Base-by-base conservation (phyloP, 2,329 filamentous ascomycete genomes). In the Arthroderma sp. region DNA sequence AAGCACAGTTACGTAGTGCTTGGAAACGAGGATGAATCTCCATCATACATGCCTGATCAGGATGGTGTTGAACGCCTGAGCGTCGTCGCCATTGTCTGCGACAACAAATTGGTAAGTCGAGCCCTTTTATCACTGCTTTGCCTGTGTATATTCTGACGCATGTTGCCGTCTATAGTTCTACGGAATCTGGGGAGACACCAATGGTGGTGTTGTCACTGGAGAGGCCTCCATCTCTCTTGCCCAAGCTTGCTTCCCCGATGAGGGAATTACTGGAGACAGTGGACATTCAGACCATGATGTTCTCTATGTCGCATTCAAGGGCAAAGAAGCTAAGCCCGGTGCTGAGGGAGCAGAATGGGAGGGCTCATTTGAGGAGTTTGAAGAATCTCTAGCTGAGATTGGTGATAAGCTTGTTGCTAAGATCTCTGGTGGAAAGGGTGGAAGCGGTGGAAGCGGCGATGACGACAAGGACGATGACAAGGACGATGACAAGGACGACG, bases 141-240 rank as follows among this genome's bases (percentile, higher is more conserved):
- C 10, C 40, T 36, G 29, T 44, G 10, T 29, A 9, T 11, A 22
- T 38, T 37, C 11, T 38, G 22, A 38, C 37, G 3, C 9, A 8
- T 22, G 22, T 9, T 3, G 37, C 8, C 9, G 8, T 22, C 29
- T 34, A 27, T 41, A 73, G 69, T 64, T 70, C 50, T 79, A 79
- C 53, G 75, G 74, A 7, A 61, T 79, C 41, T 80, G 74, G 75
- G 77, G 75, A 0, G 75, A 80, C 50, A 72, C 70, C 31, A 80
- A 80, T 49, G 77, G 75, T 37, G 72, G 68, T 40, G 69, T 72
- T 27, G 59, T 73, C 50, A 68, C 74, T 0, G 76, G 77, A 33
- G 77, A 80, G 51, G 68, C 73, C 0, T 72, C 73, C 28, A 70
- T 80, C 50, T 70, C 74, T 1, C 64, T 80, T 5, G 77, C 73